Evolutionary conservation across 1,139 yeast species (phyloP), one percentile per base, ranked within the genome.

Genomic region (Hansenula lynferdii): DNA sequence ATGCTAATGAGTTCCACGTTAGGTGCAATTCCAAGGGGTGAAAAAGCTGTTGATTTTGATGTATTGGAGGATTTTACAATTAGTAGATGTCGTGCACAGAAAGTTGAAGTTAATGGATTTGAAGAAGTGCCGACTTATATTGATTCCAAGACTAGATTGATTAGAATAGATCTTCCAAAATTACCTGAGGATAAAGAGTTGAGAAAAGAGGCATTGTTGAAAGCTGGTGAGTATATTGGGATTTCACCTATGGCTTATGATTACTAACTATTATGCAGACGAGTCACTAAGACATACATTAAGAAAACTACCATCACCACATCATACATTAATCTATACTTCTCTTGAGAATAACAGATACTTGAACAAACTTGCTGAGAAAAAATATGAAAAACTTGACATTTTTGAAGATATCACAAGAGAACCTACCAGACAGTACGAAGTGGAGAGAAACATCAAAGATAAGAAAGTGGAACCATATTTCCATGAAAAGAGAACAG

Each of bases 301-400:
- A 22, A 69, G 85, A 25, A 78, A 76, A 46, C 55, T 80, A n/a
- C 92, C 94, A 0, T 70, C 86, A 0, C 90, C 92, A 0, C 72
- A 72, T 43, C 70, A 69, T 41, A 65, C 83, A 5, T 61, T 84
- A 4, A 57, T 83, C 6, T 58, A 76, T 36, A 76, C 85, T 0
- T 56, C 67, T 0, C 38, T 58, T 10, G 42, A 45, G 14, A 45
- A 49, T 2, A 24, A 14, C 26, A n/a, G 44, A 43, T 22, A 28
- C 2, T 9, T 43, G 3, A 47, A 47, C 23, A 46, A 39, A 18
- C 34, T 31, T 6, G 44, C 43, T 16, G 56, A 53, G 29, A 44
- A 33, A n/a, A 37, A 44, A 17, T 50, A 53, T 49, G 34, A 42
- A 2, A 41, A 48, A 2, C 14, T 46, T 29, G 53, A 53, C 6